Evolutionary conservation across 495 filamentous ascomycete species (phyloP).

Genomic region (Ramalina peruviana): DNA sequence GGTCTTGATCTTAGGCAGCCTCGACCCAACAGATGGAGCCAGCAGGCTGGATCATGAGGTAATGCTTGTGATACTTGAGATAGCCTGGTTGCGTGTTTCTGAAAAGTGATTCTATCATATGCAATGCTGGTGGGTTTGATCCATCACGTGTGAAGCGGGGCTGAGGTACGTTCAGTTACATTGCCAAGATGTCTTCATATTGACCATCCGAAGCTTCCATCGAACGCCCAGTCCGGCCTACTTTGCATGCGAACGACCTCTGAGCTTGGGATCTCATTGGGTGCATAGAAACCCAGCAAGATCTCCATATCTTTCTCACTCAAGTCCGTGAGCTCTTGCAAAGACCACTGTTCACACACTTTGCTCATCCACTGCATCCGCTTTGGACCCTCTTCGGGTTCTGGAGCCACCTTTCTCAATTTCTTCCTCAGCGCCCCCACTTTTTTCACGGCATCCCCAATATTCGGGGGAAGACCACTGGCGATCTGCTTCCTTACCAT

Average conservation of each 20-base stretch:
- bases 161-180: too few species aligned
- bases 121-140: too few species aligned
- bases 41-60: too few species aligned
- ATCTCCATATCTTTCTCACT: constrained; percentile 70
- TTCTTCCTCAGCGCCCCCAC: constrained; percentile 69
- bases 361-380: constrained; percentile 93
- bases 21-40: too few species aligned
- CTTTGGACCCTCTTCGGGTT: constrained; percentile 60
- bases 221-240: constrained; percentile 13
- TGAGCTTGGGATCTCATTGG: constrained; percentile 29
- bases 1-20: too few species aligned
- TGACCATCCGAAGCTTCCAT: constrained; percentile 25
- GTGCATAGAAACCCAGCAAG: constrained; percentile 54
- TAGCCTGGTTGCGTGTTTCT: too few species aligned
- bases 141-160: too few species aligned
- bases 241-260: constrained; percentile 22
- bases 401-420: constrained; percentile 63
- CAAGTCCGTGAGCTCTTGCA: constrained; percentile 79
- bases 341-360: constrained; percentile 74
- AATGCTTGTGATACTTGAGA: too few species aligned
- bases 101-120: too few species aligned
- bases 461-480: constrained; percentile 53
- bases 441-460: constrained; percentile 69
- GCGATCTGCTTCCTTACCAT: constrained; percentile 78
- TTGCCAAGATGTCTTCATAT: background rate